Conservation (phyloP, 2,329 filamentous ascomycete species). For the Colletotrichum viniferum region DNA sequence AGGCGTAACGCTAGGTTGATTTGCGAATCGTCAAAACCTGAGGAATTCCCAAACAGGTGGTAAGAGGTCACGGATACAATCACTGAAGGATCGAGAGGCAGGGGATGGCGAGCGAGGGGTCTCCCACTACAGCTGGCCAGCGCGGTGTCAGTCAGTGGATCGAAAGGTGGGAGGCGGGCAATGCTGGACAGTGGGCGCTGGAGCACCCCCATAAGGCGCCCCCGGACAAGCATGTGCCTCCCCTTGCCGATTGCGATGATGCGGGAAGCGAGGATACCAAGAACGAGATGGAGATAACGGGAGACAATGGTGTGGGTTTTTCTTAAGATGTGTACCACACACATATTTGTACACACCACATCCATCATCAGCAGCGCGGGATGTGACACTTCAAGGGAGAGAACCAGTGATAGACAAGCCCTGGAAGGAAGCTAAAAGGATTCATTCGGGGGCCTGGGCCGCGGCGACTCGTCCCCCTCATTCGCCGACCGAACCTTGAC, state of each 20-base stretch:
- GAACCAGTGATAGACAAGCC: neutral
- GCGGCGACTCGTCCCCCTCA: neutral
- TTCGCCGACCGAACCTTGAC: neutral
- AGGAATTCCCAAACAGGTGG: neutral
- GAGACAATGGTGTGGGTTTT: neutral
- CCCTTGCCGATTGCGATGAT: neutral
- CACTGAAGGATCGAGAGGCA: neutral
- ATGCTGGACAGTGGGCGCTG: neutral
- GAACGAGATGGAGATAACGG: neutral
- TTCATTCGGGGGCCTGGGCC: neutral
- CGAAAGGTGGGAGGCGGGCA: neutral
- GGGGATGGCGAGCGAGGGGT: neutral
- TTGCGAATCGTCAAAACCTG: neutral
- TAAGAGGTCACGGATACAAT: neutral
- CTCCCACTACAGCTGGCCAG: neutral
- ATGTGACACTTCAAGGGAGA: neutral
- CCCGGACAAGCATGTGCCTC: constrained; percentile 7
- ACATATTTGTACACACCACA: neutral
- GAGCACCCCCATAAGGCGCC: neutral
- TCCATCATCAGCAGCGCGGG: neutral
- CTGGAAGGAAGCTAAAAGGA: neutral
- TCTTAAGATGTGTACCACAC: neutral
- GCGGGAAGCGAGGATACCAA: neutral
- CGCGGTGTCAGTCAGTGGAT: neutral
- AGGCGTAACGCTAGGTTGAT: no score